Evolutionary conservation across 2,329 filamentous ascomycete genomes (phyloP), one percentile per base, ranked within the genome.

Genomic region (Aspergillus luchuensis): DNA sequence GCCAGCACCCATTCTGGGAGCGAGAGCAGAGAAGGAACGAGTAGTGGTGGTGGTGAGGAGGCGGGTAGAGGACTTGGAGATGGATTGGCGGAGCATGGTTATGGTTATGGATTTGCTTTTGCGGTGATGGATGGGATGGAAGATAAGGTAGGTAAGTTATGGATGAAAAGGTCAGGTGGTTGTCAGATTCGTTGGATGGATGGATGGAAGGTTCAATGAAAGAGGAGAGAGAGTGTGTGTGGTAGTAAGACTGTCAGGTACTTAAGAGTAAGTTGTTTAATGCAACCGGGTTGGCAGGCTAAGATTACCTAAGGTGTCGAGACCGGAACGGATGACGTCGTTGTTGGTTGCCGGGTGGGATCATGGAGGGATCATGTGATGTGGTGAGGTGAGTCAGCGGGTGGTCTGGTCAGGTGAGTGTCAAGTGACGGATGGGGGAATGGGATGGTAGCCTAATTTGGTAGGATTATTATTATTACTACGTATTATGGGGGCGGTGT

Each of bases 51-150:
- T 77, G 64, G 79, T 72, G 64, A 80, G 70, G 64, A 80, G 71
- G 70, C 82, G 78, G 74, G 84, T 81, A 71, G 82, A 78, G 69
- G 82, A 78, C 78, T 85, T 85, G 76, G 80, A 75, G 72, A 88
- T 76, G 68, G 84, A 78, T 74, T 88, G 86, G 75, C 89, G 88
- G 73, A 91, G 84, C 90, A 93, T 92, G 33, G 33, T 66, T 43
- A 25, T 25, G 39, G 52, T 53, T 38, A 56, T 49, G 28, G 58
- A 45, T 11, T 41, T 49, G 47, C 54, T 61, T 36, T 25, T 28
- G 38, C 19, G n/a, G 23, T 21, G 49, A 23, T 21, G 19, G 41
- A 30, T 7, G 38, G 38, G 39, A 19, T 30, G 39, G 50, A 53
- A n/a, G 33, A 53, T 41, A 41, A 19, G 38, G 51, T 38, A 36